Evolutionary conservation across 1,139 yeast species (phyloP).

Genomic region (Arxiozyma telluris): DNA sequence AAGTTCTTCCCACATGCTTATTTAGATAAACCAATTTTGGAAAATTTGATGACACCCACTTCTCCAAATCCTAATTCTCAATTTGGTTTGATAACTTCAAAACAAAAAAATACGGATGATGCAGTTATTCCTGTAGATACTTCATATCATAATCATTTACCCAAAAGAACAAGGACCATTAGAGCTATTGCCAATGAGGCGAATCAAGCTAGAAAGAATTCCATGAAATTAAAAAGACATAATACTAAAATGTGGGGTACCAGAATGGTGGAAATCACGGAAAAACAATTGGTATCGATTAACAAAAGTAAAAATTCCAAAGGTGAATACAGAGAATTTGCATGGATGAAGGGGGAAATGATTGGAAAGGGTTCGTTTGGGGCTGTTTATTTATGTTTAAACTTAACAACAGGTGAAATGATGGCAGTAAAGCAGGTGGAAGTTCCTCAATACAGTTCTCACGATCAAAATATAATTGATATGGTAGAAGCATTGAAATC

Average conservation of each 20-base stretch:
- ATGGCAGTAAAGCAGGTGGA: constrained; percentile 95
- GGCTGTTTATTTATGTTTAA: constrained; percentile 84
- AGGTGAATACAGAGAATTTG: constrained; percentile 75
- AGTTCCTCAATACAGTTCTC: constrained; percentile 44
- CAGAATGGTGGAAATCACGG: constrained; percentile 81
- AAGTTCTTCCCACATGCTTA: constrained; percentile 88
- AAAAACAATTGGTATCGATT: constrained; percentile 44
- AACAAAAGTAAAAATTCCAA: constrained; percentile 42
- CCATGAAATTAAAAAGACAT: constrained; percentile 45
- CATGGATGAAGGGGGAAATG: constrained; percentile 96
- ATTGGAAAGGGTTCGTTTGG: constrained; percentile 98
- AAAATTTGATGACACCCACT: constrained; percentile 55
- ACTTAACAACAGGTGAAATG: constrained; percentile 97
- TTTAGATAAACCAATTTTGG: constrained; percentile 84
- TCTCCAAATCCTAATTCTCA: constrained; percentile 35
- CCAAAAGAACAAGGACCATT: constrained; percentile 69
- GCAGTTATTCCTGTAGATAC: not conserved
- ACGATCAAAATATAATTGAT: constrained; percentile 37
- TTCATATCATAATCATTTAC: constrained; percentile 19
- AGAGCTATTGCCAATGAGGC: constrained; percentile 93
- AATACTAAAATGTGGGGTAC: constrained; percentile 99
- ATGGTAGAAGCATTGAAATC: constrained; percentile 78
- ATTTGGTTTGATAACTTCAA: not conserved
- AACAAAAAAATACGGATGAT: constrained; percentile 1
- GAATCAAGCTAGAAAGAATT: constrained; percentile 43